A percentile compares a stretch with the other conserved stretches of the same genome.
Evolutionary conservation across 345 rosid species (phyloP).

Genomic region (Boechera retrofracta): DNA sequence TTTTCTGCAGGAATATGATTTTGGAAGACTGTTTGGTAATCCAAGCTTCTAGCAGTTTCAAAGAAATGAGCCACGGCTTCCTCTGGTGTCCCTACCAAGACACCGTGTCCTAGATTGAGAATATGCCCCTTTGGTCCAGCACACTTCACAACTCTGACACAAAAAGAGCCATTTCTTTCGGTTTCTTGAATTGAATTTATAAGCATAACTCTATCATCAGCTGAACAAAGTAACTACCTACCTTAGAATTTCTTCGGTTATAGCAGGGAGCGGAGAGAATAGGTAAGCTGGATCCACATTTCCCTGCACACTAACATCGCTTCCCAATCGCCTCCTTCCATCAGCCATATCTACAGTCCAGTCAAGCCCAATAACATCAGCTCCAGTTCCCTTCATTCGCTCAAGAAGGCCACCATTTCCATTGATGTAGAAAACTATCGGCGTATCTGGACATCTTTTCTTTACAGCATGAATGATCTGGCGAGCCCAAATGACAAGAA

Average conservation of each 20-base stretch:
- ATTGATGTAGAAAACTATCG: constrained; percentile 85
- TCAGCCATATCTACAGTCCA: constrained; percentile 97
- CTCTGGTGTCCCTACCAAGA: constrained; percentile 93
- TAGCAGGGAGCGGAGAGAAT: constrained; percentile 76
- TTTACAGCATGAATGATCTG: constrained; percentile 70
- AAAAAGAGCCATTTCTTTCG: constrained; percentile 7
- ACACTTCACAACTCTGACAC: constrained; percentile 72
- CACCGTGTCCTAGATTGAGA: constrained; percentile 90
- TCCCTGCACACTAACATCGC: constrained; percentile 76
- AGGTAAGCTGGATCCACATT: constrained; percentile 89
- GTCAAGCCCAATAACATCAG: constrained; percentile 94
- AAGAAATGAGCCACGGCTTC: constrained; percentile 95
- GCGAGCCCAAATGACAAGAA: not conserved
- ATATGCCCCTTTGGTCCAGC: constrained; percentile 91
- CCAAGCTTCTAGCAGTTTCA: constrained; percentile 72
- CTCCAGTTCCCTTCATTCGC: constrained; percentile 86
- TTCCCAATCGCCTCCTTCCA: constrained; percentile 79
- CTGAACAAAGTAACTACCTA: constrained; percentile 28
- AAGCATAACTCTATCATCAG: constrained; percentile 3
- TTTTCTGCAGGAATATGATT: constrained; percentile 47
- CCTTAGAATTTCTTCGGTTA: constrained; percentile 86
- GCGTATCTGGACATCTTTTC: constrained; percentile 80
- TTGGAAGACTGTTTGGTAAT: constrained; percentile 52
- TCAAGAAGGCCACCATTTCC: constrained; percentile 97
- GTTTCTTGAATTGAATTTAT: constrained; percentile 10